Evolutionary conservation across 2,329 filamentous ascomycete genomes (phyloP).

Genomic region (Hymenoscyphus infarciens): DNA sequence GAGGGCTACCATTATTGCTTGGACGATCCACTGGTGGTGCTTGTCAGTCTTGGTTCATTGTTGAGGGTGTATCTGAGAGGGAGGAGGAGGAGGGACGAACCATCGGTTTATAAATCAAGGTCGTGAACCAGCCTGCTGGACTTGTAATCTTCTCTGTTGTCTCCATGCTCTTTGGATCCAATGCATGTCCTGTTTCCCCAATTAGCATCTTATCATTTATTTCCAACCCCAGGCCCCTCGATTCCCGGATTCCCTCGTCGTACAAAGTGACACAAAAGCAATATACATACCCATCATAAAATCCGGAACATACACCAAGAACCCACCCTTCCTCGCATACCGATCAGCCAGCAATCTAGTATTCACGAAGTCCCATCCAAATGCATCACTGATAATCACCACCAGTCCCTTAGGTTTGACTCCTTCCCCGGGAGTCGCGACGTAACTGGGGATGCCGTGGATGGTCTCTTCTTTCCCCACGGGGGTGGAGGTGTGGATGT

Average conservation of each 20-base stretch:
- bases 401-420: constrained; percentile 41
- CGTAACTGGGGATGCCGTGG: constrained; percentile 44
- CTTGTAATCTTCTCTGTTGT: constrained; percentile 24
- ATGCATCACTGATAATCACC: constrained; percentile 48
- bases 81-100: not conserved
- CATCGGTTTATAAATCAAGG: constrained; percentile 29
- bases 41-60: not conserved
- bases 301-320: constrained; percentile 48
- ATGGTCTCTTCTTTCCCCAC: constrained; percentile 40
- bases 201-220: too few relatives aligned
- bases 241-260: not conserved
- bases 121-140: constrained; percentile 23
- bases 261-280: not conserved
- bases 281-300: constrained; percentile 44
- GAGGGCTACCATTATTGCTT: constrained; percentile 38
- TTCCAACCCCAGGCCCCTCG: too few relatives aligned
- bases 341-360: constrained; percentile 46
- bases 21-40: constrained; percentile 38
- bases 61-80: too few relatives aligned
- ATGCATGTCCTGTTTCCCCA: constrained; percentile 17
- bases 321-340: constrained; percentile 45
- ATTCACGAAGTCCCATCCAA: constrained; percentile 49
- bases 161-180: constrained; percentile 15
- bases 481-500: constrained; percentile 38
- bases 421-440: constrained; percentile 37